These are phyloP conservation scores for Arachis hypogaea DNA, from an alignment of 306 rosid species.

Conservation along the genomic window DNA sequence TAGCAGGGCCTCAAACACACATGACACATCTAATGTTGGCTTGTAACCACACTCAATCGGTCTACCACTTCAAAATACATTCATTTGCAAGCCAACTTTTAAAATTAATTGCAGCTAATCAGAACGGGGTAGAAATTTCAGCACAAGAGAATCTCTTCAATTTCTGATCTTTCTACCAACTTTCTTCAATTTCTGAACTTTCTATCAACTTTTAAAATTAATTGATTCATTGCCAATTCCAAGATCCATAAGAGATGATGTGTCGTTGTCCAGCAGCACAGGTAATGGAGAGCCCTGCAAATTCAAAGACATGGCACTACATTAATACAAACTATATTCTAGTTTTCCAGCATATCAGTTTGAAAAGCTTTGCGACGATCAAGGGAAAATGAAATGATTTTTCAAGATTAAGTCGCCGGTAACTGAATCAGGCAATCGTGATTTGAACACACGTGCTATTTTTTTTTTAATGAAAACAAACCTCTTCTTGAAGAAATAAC, in stretches of 20 bases:
- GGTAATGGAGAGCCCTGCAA: conserved; percentile 89
- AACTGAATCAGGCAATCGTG: conserved; percentile 27
- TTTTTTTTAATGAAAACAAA: conserved; percentile 38
- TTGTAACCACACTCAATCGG: conserved; percentile 22
- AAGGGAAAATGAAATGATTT: conserved; percentile 16
- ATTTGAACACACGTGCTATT: conserved; percentile 24
- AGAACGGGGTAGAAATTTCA: conserved; percentile 30
- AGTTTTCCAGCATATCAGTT: conserved; percentile 18
- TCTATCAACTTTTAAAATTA: conserved; percentile 36
- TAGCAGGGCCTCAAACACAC: conserved; percentile 13
- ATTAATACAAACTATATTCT: conserved; percentile 17
- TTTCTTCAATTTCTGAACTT: conserved; percentile 58
- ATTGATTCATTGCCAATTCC: conserved; percentile 72
- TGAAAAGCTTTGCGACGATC: not conserved
- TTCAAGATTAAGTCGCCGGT: conserved; percentile 20
- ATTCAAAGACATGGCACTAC: conserved; percentile 26
- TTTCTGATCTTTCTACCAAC: conserved; percentile 40
- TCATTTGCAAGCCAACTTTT: conserved; percentile 1
- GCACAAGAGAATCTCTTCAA: conserved; percentile 5
- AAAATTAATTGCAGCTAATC: conserved; percentile 23
- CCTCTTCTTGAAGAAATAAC: conserved; percentile 70
- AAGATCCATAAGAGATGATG: conserved; percentile 67
- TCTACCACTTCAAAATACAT: not conserved
- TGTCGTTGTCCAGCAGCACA: conserved; percentile 69
- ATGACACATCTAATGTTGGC: too few relatives aligned